Conservation (phyloP, 1,284 basidiomycete species). For the Malassezia cuniculi region DNA sequence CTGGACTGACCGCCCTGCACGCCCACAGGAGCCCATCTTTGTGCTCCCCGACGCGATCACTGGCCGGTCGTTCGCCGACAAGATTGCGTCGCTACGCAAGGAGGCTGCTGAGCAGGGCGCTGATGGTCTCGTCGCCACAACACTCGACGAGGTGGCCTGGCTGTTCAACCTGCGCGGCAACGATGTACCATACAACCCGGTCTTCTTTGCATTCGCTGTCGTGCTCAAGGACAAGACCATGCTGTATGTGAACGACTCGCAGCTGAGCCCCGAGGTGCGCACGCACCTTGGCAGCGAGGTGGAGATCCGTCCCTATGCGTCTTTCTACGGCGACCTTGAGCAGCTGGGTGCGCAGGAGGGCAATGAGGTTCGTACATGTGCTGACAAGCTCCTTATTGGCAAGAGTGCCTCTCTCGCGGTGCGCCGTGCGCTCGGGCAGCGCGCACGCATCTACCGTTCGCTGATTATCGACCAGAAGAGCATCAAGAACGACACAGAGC, state of each 20-base stretch:
- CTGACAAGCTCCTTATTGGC: constrained; percentile 35
- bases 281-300: constrained; percentile 54
- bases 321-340: constrained; percentile 35
- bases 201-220: constrained; percentile 86
- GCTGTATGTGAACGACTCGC: constrained; percentile 60
- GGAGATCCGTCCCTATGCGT: constrained; percentile 57
- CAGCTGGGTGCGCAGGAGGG: constrained; percentile 15
- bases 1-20: constrained; percentile 62
- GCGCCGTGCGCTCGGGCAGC: constrained; percentile 35
- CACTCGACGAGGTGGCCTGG: constrained; percentile 50
- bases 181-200: constrained; percentile 80
- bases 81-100: constrained; percentile 30
- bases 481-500: constrained; percentile 73
- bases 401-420: constrained; percentile 39
- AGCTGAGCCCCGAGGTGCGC: constrained; percentile 54
- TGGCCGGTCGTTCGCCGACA: constrained; percentile 45
- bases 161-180: constrained; percentile 82
- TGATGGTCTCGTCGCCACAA: constrained; percentile 36
- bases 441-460: constrained; percentile 26
- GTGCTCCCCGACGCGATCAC: constrained; percentile 60
- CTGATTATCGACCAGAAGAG: constrained; percentile 72
- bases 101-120: constrained; percentile 28
- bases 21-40: constrained; percentile 61
- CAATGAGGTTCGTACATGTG: constrained; percentile 16
- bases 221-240: constrained; percentile 56